Evolutionary conservation across 2,329 filamentous ascomycete genomes (phyloP).

Genomic region (Mycosphaerella arachidis): DNA sequence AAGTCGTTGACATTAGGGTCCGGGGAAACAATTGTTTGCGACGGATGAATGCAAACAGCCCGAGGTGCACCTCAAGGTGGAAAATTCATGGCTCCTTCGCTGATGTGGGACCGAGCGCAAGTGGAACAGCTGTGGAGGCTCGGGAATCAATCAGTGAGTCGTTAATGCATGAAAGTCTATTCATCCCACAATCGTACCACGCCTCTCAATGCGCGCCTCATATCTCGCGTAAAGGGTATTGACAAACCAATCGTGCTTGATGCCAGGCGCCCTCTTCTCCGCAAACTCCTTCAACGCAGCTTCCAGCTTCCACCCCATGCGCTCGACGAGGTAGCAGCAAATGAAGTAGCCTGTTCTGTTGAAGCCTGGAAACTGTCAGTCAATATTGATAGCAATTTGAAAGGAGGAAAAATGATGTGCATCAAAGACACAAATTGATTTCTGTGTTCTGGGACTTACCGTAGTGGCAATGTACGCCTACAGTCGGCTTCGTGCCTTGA

Average conservation of each 20-base stretch:
- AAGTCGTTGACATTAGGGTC: too few relatives aligned
- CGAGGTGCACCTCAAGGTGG: too few relatives aligned
- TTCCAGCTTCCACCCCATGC: slow-evolving; percentile 64
- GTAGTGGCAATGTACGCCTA: slow-evolving; percentile 92
- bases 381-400: too few relatives aligned
- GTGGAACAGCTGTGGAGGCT: too few relatives aligned
- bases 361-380: slow-evolving; percentile 44
- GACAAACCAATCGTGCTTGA: slow-evolving; percentile 83
- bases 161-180: too few relatives aligned
- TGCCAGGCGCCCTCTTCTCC: slow-evolving; percentile 68
- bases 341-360: slow-evolving; percentile 86
- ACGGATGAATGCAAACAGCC: too few relatives aligned
- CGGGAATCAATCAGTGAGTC: too few relatives aligned
- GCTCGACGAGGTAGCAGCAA: slow-evolving; percentile 83
- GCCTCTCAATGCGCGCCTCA: slow-evolving; percentile 35
- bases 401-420: too few relatives aligned
- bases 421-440: too few relatives aligned
- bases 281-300: slow-evolving; percentile 78
- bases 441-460: slow-evolving; percentile 41
- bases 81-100: too few relatives aligned
- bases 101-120: too few relatives aligned
- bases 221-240: slow-evolving; percentile 81
- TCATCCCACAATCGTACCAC: slow-evolving; percentile 15
- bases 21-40: too few relatives aligned
- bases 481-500: slow-evolving; percentile 39